Conservation (phyloP, 257 asterid genomes). For the Salvia miltiorrhiza region DNA sequence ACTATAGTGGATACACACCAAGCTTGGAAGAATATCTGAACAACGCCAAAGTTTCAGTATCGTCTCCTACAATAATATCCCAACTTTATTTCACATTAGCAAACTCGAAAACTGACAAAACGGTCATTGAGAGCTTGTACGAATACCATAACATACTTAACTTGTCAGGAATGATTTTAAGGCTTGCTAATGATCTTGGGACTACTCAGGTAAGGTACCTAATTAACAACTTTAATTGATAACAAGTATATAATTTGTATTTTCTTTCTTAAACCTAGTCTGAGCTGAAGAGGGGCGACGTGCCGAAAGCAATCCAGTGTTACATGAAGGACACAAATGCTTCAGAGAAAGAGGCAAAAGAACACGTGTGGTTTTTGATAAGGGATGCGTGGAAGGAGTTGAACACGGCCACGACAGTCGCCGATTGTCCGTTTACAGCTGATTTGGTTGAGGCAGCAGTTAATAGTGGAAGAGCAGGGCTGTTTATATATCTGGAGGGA, state of each 20-base stretch:
- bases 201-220: no score
- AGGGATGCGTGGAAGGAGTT: slow-evolving; percentile 38
- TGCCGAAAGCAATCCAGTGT: slow-evolving; percentile 35
- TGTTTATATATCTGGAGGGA: slow-evolving; percentile 43
- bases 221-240: background rate
- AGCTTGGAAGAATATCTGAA: background rate
- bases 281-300: slow-evolving; percentile 30
- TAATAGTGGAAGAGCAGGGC: slow-evolving; percentile 45
- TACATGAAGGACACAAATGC: slow-evolving; percentile 38
- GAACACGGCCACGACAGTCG: slow-evolving; percentile 18
- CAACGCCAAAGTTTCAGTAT: background rate
- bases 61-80: slow-evolving; percentile 17
- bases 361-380: no score
- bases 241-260: no score
- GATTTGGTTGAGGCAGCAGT: slow-evolving; percentile 24
- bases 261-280: background rate
- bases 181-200: slow-evolving; percentile 19
- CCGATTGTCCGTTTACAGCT: slow-evolving; percentile 1
- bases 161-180: slow-evolving; percentile 17
- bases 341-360: slow-evolving; percentile 19
- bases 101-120: slow-evolving; percentile 27
- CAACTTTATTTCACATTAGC: slow-evolving; percentile 26
- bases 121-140: slow-evolving; percentile 19
- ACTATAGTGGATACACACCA: background rate
- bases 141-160: slow-evolving; percentile 25